Base-by-base conservation (phyloP, 371 early-diverging fungal genomes). In the Cokeromyces recurvatus region DNA sequence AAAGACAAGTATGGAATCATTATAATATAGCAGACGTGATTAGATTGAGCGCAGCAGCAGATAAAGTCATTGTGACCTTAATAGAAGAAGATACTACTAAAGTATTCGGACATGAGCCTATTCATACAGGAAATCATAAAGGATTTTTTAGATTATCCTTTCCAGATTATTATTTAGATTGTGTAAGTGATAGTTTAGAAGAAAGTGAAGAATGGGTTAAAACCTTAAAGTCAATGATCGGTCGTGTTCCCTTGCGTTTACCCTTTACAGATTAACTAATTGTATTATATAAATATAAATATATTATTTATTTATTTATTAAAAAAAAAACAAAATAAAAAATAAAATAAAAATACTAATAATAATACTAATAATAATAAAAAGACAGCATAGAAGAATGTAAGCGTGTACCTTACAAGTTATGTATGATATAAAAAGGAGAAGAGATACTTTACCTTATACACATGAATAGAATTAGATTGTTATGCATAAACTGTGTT, bases 201-300 rank as follows among this genome's bases (percentile, higher is more conserved):
- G 68, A 72, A 39, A 68, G 68, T 37, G 73, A 72, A 38, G 66
- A 61, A 29, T 72, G 73, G 73, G 68, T 72, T n/a, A 63, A 54
- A 31, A 57, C 64, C 10, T 38, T 72, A 3, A 60, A 60, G 38
- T 61, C 73, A 6, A 72, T 72, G 73, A 68, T 72, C 29, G 73
- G 73, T 8, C 43, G 66, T 12, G 64, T 72, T 5, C 35, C 73
- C 24, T 39, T 71, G 34, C 57, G 52, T n/a, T 32, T 66, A 38
- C 63, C 58, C 0, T 65, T 65, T 52, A 48, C 48, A 24, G 56
- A n/a, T n/a, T n/a, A n/a, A n/a, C n/a, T n/a, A n/a, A n/a, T n/a
- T n/a, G n/a, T n/a, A n/a, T n/a, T n/a, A n/a, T n/a, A n/a, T n/a
- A n/a, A n/a, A n/a, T n/a, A n/a, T n/a, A n/a, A n/a, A n/a, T n/a